Percentiles rank a stretch among this genome's conserved stretches.
Conservation (phyloP, 148 eudicot species). For the Limonium bicolor region DNA sequence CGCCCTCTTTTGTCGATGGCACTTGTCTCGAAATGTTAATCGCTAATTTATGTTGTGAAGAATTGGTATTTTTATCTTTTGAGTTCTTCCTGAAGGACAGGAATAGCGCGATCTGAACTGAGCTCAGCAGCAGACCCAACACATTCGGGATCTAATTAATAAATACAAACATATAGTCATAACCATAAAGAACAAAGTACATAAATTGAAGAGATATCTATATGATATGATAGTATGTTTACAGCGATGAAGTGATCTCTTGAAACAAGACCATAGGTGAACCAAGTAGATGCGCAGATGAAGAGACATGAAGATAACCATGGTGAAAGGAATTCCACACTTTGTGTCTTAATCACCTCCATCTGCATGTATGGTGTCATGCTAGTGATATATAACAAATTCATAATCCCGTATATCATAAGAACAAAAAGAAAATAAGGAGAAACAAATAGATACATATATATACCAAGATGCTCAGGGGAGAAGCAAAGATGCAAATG, state of each 20-base stretch:
- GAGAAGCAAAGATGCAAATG: constrained; percentile 47
- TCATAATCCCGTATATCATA: neutral
- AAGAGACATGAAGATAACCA: constrained; percentile 53
- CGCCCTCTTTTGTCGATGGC: no score
- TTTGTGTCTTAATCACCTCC: constrained; percentile 49
- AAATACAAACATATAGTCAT: neutral
- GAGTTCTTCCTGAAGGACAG: no score
- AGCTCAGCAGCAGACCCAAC: constrained; percentile 4
- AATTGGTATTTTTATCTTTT: no score
- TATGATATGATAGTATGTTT: neutral
- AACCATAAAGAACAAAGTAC: neutral
- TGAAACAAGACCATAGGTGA: constrained; percentile 45
- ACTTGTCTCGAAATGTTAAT: no score
- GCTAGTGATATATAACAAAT: neutral
- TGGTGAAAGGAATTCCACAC: constrained; percentile 77
- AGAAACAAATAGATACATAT: no score
- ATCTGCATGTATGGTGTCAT: constrained; percentile 20
- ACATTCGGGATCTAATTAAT: constrained; percentile 9
- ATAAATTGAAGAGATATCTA: neutral
- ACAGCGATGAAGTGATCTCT: constrained; percentile 39
- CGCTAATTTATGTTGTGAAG: no score
- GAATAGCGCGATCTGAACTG: constrained; percentile 3
- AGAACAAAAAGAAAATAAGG: neutral
- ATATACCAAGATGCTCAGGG: constrained; percentile 53
- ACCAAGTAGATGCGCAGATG: constrained; percentile 47